Conservation (phyloP, 441 rosid species). For the Corymbia calophylla region DNA sequence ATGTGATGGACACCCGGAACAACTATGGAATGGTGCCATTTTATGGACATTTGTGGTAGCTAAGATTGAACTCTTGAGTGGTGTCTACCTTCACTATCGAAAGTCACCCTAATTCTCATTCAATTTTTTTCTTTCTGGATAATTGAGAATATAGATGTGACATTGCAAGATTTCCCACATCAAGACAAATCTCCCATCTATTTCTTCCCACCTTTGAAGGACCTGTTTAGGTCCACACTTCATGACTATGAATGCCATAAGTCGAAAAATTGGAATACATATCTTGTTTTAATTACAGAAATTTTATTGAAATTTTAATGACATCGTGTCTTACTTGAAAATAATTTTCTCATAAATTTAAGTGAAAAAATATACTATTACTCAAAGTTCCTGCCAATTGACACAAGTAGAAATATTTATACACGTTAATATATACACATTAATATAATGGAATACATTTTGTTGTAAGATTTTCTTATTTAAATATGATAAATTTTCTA, state of each 20-base stretch:
- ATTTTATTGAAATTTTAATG: background rate
- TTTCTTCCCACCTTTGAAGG: no score
- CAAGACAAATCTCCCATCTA: no score
- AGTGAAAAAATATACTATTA: background rate
- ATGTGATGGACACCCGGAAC: background rate
- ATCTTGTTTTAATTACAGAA: background rate
- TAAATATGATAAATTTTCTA: background rate
- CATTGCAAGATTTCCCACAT: no score
- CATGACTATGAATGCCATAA: background rate
- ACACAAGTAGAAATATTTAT: background rate
- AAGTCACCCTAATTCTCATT: no score
- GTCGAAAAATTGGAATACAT: background rate
- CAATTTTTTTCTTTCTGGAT: no score
- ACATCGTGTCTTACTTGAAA: background rate
- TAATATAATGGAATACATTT: background rate
- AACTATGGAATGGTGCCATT: background rate
- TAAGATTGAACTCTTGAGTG: no score
- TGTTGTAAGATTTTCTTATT: background rate
- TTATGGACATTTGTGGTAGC: background rate
- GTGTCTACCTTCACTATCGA: no score
- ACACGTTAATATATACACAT: background rate
- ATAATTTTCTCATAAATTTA: background rate
- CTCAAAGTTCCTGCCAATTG: background rate
- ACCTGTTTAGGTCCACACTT: no score
- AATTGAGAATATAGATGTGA: no score